A percentile compares a stretch with the other conserved stretches of the same genome.
Evolutionary conservation across 2,329 filamentous ascomycete genomes (phyloP).

Genomic region (Fusarium sp.): DNA sequence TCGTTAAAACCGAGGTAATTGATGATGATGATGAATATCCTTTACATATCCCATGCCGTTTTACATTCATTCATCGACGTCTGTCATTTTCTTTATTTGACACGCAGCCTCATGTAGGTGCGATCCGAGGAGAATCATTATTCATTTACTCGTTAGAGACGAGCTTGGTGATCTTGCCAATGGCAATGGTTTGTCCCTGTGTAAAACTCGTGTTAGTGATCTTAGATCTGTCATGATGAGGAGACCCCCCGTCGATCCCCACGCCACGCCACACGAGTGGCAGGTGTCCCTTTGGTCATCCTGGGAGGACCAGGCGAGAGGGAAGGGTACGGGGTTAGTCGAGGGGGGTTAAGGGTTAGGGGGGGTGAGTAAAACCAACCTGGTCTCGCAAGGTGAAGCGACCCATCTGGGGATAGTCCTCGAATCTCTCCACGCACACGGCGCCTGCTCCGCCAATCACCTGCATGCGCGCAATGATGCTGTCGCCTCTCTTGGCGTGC

Average conservation of each 20-base stretch:
- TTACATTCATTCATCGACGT: constrained; percentile 20
- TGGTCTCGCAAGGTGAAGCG: constrained; percentile 91
- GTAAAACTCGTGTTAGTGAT: constrained; percentile 45
- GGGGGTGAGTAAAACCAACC: constrained; percentile 61
- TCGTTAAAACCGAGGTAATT: constrained; percentile 25
- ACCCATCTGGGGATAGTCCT: constrained; percentile 95
- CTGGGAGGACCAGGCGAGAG: constrained; percentile 6
- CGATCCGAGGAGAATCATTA: constrained; percentile 27
- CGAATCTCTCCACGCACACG: constrained; percentile 94
- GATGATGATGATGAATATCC: constrained; percentile 25
- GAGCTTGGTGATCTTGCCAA: constrained; percentile 98
- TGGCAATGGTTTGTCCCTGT: constrained; percentile 98
- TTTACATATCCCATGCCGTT: constrained; percentile 23
- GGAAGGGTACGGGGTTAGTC: constrained; percentile 21
- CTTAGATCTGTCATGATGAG: constrained; percentile 18
- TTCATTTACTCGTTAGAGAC: constrained; percentile 56
- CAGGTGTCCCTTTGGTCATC: constrained; percentile 6
- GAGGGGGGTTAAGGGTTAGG: not conserved
- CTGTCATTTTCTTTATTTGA: constrained; percentile 16
- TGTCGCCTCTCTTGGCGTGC: constrained; percentile 83
- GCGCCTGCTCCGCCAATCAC: constrained; percentile 86
- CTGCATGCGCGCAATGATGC: constrained; percentile 93
- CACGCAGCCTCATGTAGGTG: not conserved
- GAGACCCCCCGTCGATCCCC: constrained; percentile 15
- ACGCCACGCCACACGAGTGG: constrained; percentile 13